Percentiles rank a stretch among this genome's conserved stretches.
Conservation (phyloP, 2,329 filamentous ascomycete species). For the Sodiomyces alkalinus region DNA sequence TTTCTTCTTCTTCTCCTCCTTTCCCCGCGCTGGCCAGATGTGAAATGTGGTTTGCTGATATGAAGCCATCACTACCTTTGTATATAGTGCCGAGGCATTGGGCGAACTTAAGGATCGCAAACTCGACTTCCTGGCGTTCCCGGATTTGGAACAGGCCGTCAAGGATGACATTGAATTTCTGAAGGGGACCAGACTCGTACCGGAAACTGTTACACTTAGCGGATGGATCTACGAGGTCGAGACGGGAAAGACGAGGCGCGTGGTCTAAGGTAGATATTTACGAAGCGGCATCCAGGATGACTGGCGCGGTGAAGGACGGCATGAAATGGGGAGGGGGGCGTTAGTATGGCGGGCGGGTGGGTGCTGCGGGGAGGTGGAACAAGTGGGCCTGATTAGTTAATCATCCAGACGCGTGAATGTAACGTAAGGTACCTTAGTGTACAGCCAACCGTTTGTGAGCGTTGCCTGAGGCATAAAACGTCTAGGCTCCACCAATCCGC, state of each 20-base stretch:
- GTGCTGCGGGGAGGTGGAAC: too few relatives aligned
- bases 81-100: slow-evolving; percentile 7
- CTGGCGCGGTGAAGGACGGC: background rate
- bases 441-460: too few relatives aligned
- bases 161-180: slow-evolving; percentile 50
- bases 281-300: too few relatives aligned
- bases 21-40: slow-evolving; percentile 10
- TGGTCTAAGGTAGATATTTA: too few relatives aligned
- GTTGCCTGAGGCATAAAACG: too few relatives aligned
- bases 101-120: slow-evolving; percentile 9
- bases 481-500: too few relatives aligned
- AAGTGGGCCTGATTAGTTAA: too few relatives aligned
- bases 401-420: too few relatives aligned
- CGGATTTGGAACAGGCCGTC: slow-evolving; percentile 48
- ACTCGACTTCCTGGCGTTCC: slow-evolving; percentile 52
- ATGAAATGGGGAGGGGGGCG: background rate
- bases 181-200: slow-evolving; percentile 41
- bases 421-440: too few relatives aligned
- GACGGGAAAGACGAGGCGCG: slow-evolving; percentile 36
- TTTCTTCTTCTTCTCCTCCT: background rate
- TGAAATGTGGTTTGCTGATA: slow-evolving; percentile 7
- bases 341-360: too few relatives aligned
- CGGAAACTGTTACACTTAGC: slow-evolving; percentile 43
- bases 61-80: background rate
- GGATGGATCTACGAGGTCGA: slow-evolving; percentile 71